phyloP scores from a whole-genome alignment of 768 basidiomycete species.

The Mycena venus region DNA sequence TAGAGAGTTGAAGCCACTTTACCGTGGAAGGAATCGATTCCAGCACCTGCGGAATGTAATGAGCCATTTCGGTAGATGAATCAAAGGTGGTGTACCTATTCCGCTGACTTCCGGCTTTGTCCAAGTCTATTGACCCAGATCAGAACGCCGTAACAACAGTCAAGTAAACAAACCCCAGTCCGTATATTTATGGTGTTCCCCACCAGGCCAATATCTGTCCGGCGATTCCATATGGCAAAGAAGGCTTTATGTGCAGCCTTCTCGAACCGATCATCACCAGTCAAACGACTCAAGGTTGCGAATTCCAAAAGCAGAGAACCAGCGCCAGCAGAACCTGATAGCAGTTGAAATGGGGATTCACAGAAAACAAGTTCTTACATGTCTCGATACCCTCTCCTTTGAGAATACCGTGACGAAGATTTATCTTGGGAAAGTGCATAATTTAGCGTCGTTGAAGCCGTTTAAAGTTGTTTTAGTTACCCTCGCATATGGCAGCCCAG shows the following conservation, averaged over 20 bases:
- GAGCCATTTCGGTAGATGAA: background rate
- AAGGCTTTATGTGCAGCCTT: constrained; percentile 91
- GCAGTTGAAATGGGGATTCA: constrained; percentile 13
- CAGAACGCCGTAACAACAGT: background rate
- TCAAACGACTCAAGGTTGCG: constrained; percentile 91
- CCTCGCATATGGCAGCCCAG: constrained; percentile 93
- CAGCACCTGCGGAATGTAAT: constrained; percentile 65
- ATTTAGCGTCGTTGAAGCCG: constrained; percentile 9
- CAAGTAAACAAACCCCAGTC: constrained; percentile 71
- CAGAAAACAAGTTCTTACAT: constrained; percentile 64
- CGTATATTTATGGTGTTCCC: constrained; percentile 91
- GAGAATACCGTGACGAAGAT: constrained; percentile 83
- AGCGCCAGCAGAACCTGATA: constrained; percentile 88
- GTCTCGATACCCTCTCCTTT: constrained; percentile 86
- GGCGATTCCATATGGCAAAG: constrained; percentile 94
- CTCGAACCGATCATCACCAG: constrained; percentile 92
- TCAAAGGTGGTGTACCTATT: constrained; percentile 56
- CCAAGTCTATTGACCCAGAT: constrained; percentile 69
- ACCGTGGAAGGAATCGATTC: constrained; percentile 91
- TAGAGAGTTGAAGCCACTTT: background rate
- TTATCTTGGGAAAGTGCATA: constrained; percentile 65
- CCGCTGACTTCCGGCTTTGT: constrained; percentile 80
- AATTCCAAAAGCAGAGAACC: constrained; percentile 96
- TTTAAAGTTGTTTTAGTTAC: constrained; percentile 53
- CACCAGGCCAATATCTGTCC: constrained; percentile 85